phyloP scores from a whole-genome alignment of 2,329 filamentous ascomycete genomes.

The Remersonia thermophila region DNA sequence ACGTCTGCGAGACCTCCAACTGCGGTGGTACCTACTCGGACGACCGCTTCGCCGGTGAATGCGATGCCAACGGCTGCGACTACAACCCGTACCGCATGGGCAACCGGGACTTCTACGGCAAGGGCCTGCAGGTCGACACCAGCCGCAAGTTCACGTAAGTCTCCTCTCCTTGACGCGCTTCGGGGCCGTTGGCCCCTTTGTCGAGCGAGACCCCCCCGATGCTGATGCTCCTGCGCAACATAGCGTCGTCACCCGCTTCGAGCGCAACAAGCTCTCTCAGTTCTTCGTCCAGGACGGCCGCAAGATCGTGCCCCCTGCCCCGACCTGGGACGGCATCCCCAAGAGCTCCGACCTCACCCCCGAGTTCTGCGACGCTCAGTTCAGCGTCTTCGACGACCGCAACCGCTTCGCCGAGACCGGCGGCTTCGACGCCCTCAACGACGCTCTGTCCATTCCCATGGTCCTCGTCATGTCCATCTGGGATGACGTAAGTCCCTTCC shows the following conservation, averaged over 20 bases:
- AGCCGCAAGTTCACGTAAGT: constrained; percentile 31
- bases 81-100: constrained; percentile 49
- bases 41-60: constrained; percentile 39
- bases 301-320: constrained; percentile 33
- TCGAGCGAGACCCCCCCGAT: too few relatives aligned
- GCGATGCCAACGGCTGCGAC: constrained; percentile 49
- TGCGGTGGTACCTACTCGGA: constrained; percentile 31
- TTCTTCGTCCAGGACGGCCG: constrained; percentile 44
- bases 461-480: constrained; percentile 51
- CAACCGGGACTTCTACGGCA: constrained; percentile 42
- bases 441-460: constrained; percentile 44
- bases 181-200: too few relatives aligned
- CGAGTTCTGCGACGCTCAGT: constrained; percentile 43
- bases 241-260: constrained; percentile 46
- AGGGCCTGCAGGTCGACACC: constrained; percentile 39
- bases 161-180: constrained; percentile 3
- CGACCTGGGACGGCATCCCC: constrained; percentile 18
- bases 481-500: constrained; percentile 26
- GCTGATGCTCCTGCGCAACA: background rate
- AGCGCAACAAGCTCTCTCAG: constrained; percentile 36
- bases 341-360: constrained; percentile 38
- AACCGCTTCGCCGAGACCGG: constrained; percentile 41
- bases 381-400: constrained; percentile 40
- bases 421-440: constrained; percentile 42
- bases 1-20: constrained; percentile 24